Conservation (phyloP, 495 filamentous ascomycete species). For the Acidomyces sp. region DNA sequence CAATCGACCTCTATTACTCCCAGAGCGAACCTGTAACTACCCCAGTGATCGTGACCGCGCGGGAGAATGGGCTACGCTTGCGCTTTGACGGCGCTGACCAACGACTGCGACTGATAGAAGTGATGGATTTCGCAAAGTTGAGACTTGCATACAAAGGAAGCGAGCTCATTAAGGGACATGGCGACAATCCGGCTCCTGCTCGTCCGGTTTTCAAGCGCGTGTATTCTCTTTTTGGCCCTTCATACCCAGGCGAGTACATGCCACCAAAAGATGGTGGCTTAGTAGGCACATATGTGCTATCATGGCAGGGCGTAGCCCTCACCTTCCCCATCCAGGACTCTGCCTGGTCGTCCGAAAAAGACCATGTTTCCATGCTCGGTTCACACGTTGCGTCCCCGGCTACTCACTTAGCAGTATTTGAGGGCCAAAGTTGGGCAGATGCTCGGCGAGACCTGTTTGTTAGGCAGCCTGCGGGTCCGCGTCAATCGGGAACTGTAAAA, state of each 20-base stretch:
- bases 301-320: conserved; percentile 88
- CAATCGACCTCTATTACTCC: conserved; percentile 69
- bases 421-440: conserved; percentile 78
- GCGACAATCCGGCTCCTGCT: conserved; percentile 24
- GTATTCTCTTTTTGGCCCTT: conserved; percentile 80
- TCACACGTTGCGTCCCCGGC: conserved; percentile 62
- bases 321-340: conserved; percentile 66
- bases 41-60: conserved; percentile 59
- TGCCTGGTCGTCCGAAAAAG: conserved; percentile 66
- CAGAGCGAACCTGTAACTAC: conserved; percentile 52
- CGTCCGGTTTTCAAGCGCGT: conserved; percentile 83
- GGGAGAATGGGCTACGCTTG: conserved; percentile 73
- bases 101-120: conserved; percentile 76
- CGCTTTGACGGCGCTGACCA: conserved; percentile 92
- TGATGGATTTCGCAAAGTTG: conserved; percentile 80
- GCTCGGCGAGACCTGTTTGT: conserved; percentile 63
- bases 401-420: conserved; percentile 74
- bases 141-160: conserved; percentile 71
- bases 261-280: conserved; percentile 38
- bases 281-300: conserved; percentile 62
- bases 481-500: conserved; percentile 40
- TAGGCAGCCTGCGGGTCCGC: conserved; percentile 52
- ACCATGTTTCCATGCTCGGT: conserved; percentile 75
- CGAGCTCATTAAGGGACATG: conserved; percentile 58
- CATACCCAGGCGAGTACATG: conserved; percentile 83